A percentile compares a stretch with the other conserved stretches of the same genome.
phyloP scores from a whole-genome alignment of 1,139 yeast genomes.

The Saccharomycopsis phalli region DNA sequence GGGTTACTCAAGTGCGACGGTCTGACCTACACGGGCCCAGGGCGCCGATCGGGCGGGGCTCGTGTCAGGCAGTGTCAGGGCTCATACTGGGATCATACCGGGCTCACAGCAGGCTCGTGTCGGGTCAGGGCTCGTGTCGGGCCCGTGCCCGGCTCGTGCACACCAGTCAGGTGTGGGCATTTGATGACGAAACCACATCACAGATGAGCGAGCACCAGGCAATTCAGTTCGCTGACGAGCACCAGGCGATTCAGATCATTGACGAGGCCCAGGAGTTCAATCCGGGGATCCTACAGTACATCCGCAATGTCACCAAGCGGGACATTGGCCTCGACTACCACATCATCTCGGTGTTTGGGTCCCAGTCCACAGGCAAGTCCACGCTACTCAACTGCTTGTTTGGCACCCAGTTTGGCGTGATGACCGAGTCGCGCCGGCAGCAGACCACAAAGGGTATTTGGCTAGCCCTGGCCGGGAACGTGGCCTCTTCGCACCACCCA shows the following conservation, averaged over 20 bases:
- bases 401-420: conserved; percentile 82
- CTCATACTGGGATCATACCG: too few species aligned
- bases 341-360: conserved; percentile 90
- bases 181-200: too few species aligned
- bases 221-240: too few species aligned
- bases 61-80: too few species aligned
- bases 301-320: conserved; percentile 28
- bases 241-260: conserved; percentile 56
- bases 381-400: conserved; percentile 79
- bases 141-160: too few species aligned
- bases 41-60: too few species aligned
- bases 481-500: conserved; percentile 26
- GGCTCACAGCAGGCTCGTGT: too few species aligned
- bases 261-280: conserved; percentile 69
- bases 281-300: conserved; percentile 28
- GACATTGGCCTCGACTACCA: conserved; percentile 70
- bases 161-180: too few species aligned
- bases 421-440: conserved; percentile 75
- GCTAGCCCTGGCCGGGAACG: conserved; percentile 60
- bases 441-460: conserved; percentile 95
- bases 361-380: conserved; percentile 94
- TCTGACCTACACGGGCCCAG: too few species aligned
- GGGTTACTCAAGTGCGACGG: too few species aligned
- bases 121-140: too few species aligned
- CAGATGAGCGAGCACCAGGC: too few species aligned